Percentiles rank a stretch among this genome's conserved stretches.
These are phyloP conservation scores for Arthrobotrys musiformis DNA, from an alignment of 2,329 filamentous ascomycete genomes.

Conservation along the genomic window DNA sequence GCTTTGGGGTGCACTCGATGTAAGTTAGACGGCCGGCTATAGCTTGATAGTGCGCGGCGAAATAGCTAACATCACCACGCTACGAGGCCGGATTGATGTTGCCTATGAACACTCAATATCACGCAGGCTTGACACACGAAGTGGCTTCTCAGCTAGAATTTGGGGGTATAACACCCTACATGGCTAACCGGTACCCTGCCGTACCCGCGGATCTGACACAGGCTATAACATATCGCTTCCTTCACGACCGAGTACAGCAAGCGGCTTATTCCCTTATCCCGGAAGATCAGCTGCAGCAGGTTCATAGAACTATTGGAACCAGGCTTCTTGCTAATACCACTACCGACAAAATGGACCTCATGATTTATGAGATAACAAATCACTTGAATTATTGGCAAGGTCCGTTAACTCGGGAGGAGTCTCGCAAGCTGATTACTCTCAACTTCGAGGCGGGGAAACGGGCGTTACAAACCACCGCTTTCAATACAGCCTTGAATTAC, in stretches of 20 bases:
- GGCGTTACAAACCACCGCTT: constrained; percentile 59
- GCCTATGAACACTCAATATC: constrained; percentile 56
- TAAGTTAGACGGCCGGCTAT: constrained; percentile 25
- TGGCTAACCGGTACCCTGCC: constrained; percentile 51
- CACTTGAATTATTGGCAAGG: constrained; percentile 60
- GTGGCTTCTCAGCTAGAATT: constrained; percentile 39
- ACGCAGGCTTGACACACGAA: constrained; percentile 46
- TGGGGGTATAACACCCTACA: constrained; percentile 43
- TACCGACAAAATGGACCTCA: constrained; percentile 56
- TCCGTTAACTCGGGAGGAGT: constrained; percentile 57
- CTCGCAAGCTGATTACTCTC: constrained; percentile 58
- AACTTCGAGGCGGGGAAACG: constrained; percentile 59
- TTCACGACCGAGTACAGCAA: constrained; percentile 59
- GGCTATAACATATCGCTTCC: constrained; percentile 59
- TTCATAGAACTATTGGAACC: constrained; percentile 59
- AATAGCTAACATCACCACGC: constrained; percentile 18
- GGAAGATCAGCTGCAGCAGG: constrained; percentile 56
- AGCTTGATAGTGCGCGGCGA: not conserved
- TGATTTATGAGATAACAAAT: constrained; percentile 60
- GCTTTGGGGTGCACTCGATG: constrained; percentile 59
- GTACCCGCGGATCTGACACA: constrained; percentile 51
- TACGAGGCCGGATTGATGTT: constrained; percentile 58
- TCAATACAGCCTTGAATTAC: constrained; percentile 58
- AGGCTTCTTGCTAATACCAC: constrained; percentile 57
- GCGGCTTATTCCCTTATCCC: constrained; percentile 59